A percentile compares a stretch with the other conserved stretches of the same genome.
These are phyloP conservation scores for Talaromyces sp. DNA, from an alignment of 2,329 filamentous ascomycete species.

Conservation along the genomic window DNA sequence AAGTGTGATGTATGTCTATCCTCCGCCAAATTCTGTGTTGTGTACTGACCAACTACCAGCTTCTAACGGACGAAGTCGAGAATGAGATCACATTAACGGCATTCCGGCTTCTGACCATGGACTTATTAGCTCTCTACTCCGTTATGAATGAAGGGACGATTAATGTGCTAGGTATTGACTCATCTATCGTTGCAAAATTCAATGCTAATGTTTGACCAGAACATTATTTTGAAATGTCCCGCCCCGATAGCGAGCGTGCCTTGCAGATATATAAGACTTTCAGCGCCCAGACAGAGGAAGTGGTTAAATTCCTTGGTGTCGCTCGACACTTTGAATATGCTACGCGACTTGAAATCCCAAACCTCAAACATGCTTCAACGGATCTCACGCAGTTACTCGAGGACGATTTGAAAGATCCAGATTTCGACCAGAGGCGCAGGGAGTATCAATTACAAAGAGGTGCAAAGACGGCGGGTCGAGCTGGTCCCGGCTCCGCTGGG, in stretches of 20 bases:
- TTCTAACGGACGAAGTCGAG: conserved; percentile 82
- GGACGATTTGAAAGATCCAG: conserved; percentile 89
- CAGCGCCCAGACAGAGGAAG: conserved; percentile 84
- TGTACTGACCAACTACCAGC: conserved; percentile 47
- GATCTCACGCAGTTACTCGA: conserved; percentile 85
- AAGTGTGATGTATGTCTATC: conserved; percentile 74
- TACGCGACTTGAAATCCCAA: conserved; percentile 89
- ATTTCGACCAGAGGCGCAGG: conserved; percentile 88
- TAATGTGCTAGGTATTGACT: conserved; percentile 75
- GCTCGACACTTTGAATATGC: conserved; percentile 89
- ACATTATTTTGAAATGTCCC: conserved; percentile 98
- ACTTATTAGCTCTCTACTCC: conserved; percentile 85
- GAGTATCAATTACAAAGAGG: conserved; percentile 90
- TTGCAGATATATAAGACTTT: conserved; percentile 91
- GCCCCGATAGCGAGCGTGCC: conserved; percentile 85
- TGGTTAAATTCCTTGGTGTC: conserved; percentile 83
- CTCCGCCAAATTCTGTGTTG: conserved; percentile 18
- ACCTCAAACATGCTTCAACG: conserved; percentile 93
- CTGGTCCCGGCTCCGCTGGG: conserved; percentile 35
- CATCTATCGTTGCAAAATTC: not conserved
- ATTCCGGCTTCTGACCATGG: conserved; percentile 85
- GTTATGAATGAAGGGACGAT: conserved; percentile 97
- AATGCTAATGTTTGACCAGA: conserved; percentile 50
- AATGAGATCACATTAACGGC: conserved; percentile 96
- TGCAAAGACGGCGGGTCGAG: conserved; percentile 56